Conservation (phyloP, 1,139 yeast genomes). For the Magnusiomyces magnusii region DNA sequence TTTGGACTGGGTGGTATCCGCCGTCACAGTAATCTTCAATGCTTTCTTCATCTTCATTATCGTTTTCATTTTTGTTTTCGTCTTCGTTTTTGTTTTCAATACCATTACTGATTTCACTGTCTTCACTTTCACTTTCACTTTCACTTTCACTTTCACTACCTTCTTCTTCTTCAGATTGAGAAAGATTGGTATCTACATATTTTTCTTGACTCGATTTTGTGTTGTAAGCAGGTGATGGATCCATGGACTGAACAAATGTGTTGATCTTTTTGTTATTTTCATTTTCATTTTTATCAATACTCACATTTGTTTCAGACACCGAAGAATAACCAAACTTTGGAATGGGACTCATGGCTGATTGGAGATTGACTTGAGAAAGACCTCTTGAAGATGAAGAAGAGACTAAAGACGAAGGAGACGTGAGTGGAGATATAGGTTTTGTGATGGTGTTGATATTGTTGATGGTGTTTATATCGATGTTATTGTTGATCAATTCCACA, state of each 20-base stretch:
- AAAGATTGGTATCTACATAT: no score
- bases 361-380: not conserved
- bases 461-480: no score
- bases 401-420: no score
- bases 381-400: not conserved
- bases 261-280: not conserved
- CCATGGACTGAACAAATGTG: not conserved
- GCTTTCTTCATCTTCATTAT: slow-evolving; percentile 50
- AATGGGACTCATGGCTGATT: no score
- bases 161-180: no score
- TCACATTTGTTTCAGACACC: not conserved
- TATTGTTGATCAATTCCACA: no score
- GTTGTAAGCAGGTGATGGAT: not conserved
- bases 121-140: no score
- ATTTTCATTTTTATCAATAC: no score
- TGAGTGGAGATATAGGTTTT: no score
- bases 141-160: no score
- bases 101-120: not conserved
- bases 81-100: not conserved
- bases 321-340: not conserved
- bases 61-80: slow-evolving; percentile 1
- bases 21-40: slow-evolving; percentile 67
- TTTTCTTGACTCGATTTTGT: no score
- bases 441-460: no score
- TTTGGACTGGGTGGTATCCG: slow-evolving; percentile 79